Conservation (phyloP, 768 basidiomycete genomes). For the Boletus coccyginus region DNA sequence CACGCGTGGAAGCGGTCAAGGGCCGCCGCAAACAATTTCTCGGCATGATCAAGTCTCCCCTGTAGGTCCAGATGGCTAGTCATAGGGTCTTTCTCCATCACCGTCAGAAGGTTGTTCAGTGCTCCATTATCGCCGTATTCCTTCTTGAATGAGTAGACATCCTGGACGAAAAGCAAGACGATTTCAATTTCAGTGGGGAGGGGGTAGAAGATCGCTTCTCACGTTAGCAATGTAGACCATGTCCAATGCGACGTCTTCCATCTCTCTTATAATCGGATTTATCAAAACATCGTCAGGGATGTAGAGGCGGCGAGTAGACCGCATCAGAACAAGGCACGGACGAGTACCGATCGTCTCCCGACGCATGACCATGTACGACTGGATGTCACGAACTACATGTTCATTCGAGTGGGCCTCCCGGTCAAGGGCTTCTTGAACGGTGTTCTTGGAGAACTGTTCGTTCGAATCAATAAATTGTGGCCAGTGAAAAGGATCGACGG, state of each 20-base stretch:
- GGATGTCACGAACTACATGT: conserved; percentile 14
- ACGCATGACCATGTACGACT: conserved; percentile 28
- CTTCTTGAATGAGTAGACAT: conserved; percentile 32
- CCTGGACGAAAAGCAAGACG: conserved; percentile 5
- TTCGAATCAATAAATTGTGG: conserved; percentile 26
- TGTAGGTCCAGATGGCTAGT: conserved; percentile 25
- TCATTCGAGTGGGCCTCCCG: conserved; percentile 20
- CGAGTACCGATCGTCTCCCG: conserved; percentile 29
- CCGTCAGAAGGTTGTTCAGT: conserved; percentile 26
- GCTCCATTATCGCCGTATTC: conserved; percentile 28
- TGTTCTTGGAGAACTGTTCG: conserved; percentile 18
- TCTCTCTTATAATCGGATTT: conserved; percentile 23
- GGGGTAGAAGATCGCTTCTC: background rate
- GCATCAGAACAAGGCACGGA: conserved; percentile 29
- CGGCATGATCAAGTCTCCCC: conserved; percentile 19
- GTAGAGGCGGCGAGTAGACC: conserved; percentile 25
- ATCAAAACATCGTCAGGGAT: conserved; percentile 23
- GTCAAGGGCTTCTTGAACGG: conserved; percentile 26
- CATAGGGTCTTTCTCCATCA: conserved; percentile 25
- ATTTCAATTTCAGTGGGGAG: background rate
- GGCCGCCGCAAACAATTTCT: conserved; percentile 20
- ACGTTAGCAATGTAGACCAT: conserved; percentile 28
- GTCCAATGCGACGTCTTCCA: conserved; percentile 27
- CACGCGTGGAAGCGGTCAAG: conserved; percentile 22
- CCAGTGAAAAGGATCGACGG: conserved; percentile 27